Percentiles rank a stretch among this genome's conserved stretches.
Evolutionary conservation across 1,139 yeast genomes (phyloP).

Genomic region (Protomyces inouyei): DNA sequence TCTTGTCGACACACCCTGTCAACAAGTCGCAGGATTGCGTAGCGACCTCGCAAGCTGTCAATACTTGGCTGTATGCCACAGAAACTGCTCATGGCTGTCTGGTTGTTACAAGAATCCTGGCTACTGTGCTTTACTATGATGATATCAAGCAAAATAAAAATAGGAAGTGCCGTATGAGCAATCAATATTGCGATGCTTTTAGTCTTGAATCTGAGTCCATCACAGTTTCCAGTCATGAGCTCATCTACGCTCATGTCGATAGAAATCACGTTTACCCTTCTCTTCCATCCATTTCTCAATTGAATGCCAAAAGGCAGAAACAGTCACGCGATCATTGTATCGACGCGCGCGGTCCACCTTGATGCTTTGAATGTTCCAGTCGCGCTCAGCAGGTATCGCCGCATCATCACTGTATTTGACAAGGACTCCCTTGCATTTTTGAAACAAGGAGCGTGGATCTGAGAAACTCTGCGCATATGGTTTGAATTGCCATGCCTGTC

Average conservation of each 20-base stretch:
- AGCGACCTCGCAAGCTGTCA: not conserved
- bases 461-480: slow-evolving; percentile 63
- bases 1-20: not conserved
- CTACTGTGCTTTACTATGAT: not conserved
- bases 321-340: slow-evolving; percentile 83
- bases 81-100: not conserved
- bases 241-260: slow-evolving; percentile 29
- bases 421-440: slow-evolving; percentile 76
- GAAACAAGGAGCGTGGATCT: slow-evolving; percentile 74
- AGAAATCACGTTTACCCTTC: slow-evolving; percentile 31
- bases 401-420: slow-evolving; percentile 69
- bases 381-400: slow-evolving; percentile 55
- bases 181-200: not conserved
- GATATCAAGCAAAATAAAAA: not conserved
- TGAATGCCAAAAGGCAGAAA: slow-evolving; percentile 72
- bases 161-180: slow-evolving; percentile 3
- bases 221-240: not conserved
- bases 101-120: not conserved
- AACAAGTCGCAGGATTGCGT: not conserved
- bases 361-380: slow-evolving; percentile 82
- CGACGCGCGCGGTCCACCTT: slow-evolving; percentile 76
- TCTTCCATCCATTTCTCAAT: slow-evolving; percentile 41
- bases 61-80: too few relatives aligned
- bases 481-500: slow-evolving; percentile 95
- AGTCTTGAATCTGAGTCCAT: not conserved